Conservation (phyloP, 2,329 filamentous ascomycete genomes). For the Gremmenia infestans region DNA sequence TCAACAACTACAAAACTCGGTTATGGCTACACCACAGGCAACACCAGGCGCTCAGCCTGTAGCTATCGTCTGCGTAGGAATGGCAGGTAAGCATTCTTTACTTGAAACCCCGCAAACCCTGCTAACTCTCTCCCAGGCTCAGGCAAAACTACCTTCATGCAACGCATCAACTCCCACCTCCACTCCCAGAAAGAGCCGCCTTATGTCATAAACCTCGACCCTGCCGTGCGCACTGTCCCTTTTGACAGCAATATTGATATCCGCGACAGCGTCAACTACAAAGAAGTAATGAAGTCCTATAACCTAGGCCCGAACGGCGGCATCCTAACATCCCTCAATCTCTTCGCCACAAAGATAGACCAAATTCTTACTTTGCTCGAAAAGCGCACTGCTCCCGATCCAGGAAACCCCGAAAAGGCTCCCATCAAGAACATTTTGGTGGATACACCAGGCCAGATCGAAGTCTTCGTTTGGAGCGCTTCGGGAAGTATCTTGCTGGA, state of each 20-base stretch:
- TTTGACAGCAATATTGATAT: slow-evolving; percentile 99
- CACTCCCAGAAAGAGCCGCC: slow-evolving; percentile 76
- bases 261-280: slow-evolving; percentile 97
- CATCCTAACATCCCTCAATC: slow-evolving; percentile 89
- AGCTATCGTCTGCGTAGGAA: slow-evolving; percentile 89
- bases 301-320: slow-evolving; percentile 96
- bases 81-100: slow-evolving; percentile 62
- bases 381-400: slow-evolving; percentile 69
- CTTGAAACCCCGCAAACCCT: neutral
- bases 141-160: slow-evolving; percentile 99
- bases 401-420: slow-evolving; percentile 53
- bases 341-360: slow-evolving; percentile 97
- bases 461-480: slow-evolving; percentile 98
- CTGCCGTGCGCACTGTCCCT: slow-evolving; percentile 85
- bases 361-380: slow-evolving; percentile 87
- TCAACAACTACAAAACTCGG: slow-evolving; percentile 4
- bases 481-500: slow-evolving; percentile 91
- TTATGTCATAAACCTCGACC: slow-evolving; percentile 96
- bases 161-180: slow-evolving; percentile 90
- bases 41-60: slow-evolving; percentile 49
- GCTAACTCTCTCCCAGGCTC: slow-evolving; percentile 52
- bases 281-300: slow-evolving; percentile 99
- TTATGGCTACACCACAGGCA: slow-evolving; percentile 37
- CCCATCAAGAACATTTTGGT: slow-evolving; percentile 80
- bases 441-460: slow-evolving; percentile 95